phyloP scores from a whole-genome alignment of 805 yeast species.

The Starmerella khaoyaiensis region DNA sequence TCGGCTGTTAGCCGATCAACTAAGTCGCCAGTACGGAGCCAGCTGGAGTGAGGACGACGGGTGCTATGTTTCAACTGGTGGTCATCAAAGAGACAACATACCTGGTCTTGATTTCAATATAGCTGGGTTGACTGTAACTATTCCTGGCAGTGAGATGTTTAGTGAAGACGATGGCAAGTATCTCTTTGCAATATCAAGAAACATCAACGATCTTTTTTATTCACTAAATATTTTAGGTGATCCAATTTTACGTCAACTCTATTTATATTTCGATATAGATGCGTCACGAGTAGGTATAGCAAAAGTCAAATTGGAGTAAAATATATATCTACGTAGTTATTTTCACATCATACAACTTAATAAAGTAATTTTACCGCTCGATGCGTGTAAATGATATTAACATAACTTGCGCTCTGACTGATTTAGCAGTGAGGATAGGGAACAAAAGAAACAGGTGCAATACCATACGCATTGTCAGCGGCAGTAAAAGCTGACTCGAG shows the following conservation, averaged over 20 bases:
- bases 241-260: constrained; percentile 44
- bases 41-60: background rate
- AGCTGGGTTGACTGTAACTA: constrained; percentile 11
- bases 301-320: constrained; percentile 23
- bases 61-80: background rate
- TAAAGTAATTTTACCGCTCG: no score
- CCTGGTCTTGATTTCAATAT: constrained; percentile 10
- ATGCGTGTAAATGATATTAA: no score
- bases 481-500: constrained; percentile 12
- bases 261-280: constrained; percentile 53
- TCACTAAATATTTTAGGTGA: constrained; percentile 31
- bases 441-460: no score
- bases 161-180: constrained; percentile 7
- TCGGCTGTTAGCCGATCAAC: background rate
- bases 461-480: no score
- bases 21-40: constrained; percentile 7
- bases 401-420: no score
- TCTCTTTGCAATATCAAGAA: constrained; percentile 1
- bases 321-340: no score
- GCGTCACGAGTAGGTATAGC: constrained; percentile 45
- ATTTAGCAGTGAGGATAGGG: no score
- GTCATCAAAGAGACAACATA: background rate
- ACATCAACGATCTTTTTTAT: background rate
- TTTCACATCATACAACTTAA: no score
- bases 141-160: constrained; percentile 20